Evolutionary conservation across 495 filamentous ascomycete species (phyloP), one percentile per base, ranked within the genome.

Genomic region (Aspergillus hancockii): DNA sequence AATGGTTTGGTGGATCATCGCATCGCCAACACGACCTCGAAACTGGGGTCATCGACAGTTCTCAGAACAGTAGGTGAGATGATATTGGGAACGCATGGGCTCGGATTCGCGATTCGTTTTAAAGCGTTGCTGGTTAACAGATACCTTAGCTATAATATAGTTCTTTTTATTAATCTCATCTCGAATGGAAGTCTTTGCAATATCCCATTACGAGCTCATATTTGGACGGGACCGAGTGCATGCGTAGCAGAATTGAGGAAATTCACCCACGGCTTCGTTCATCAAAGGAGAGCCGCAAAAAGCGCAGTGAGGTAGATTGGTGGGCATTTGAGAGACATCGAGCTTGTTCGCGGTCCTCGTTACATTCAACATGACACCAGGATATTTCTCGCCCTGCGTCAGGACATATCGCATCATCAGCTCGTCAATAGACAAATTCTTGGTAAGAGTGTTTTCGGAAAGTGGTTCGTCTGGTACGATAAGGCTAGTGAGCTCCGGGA

Each of bases 301-400:
- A 12, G 65, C 38, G 59, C 77, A 80, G n/a, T 55, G 55, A 1
- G 58, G 28, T 8, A 54, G 46, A 62, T 51, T 56, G 1, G 64
- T 53, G n/a, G 59, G 55, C 13, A 55, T 55, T 23, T 60, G 54
- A 4, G 65, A 56, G 0, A 65, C 55, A 38, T 84, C 67, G 31
- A 98, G 79, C 74, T 93, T 95, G 57, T 87, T 86, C 10, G 88
- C 87, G 30, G 92, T 98, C 58, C 90, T 83, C 5, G 96, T 91
- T 10, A 98, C 94, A 67, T 98, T 98, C 16, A 91, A 86, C 61
- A 98, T 94, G 25, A 98, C 90, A 55, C 88, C 90, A 10, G 93
- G 93, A 70, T 93, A 98, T 50, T 88, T 90, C 56, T 84, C 82
- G 69, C 97, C 95, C 23, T 96, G 92, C 7, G 87, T 90, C 51